phyloP scores from a whole-genome alignment of 129 eudicot genomes.

The Mikania micrantha region DNA sequence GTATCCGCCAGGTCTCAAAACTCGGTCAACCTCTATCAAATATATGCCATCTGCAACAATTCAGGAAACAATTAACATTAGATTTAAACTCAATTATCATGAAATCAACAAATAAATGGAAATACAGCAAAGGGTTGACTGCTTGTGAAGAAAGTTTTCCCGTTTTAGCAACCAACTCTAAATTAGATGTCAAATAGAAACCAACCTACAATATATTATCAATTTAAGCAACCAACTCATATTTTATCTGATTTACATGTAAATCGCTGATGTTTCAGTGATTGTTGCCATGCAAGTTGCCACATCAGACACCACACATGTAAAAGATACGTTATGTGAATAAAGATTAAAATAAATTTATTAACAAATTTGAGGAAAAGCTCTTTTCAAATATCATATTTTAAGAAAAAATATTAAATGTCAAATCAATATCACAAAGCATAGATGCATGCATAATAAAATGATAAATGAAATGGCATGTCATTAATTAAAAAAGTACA shows the following conservation, averaged over 20 bases:
- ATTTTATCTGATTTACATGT: not conserved
- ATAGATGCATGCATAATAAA: not conserved
- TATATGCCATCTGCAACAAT: constrained; percentile 62
- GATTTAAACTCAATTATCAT: not conserved
- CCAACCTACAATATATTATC: not conserved
- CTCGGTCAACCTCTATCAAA: constrained; percentile 83
- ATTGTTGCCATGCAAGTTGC: not conserved
- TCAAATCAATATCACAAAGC: not conserved
- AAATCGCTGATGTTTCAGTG: not conserved
- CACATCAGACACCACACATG: not conserved
- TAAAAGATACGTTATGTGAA: not conserved
- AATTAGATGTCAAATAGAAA: not conserved
- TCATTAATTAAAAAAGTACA: not conserved
- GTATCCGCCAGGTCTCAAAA: constrained; percentile 95
- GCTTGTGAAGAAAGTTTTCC: not conserved
- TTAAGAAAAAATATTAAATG: not conserved
- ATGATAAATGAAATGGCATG: not conserved
- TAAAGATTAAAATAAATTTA: not conserved
- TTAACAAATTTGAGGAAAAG: too few species aligned
- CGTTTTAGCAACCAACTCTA: not conserved
- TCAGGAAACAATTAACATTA: not conserved
- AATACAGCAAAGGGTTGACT: not conserved
- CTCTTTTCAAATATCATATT: not conserved
- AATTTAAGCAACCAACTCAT: not conserved
- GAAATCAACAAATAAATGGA: not conserved